Base-by-base conservation (phyloP, 2,329 filamentous ascomycete species). In the Sarocladiaceae sp. region DNA sequence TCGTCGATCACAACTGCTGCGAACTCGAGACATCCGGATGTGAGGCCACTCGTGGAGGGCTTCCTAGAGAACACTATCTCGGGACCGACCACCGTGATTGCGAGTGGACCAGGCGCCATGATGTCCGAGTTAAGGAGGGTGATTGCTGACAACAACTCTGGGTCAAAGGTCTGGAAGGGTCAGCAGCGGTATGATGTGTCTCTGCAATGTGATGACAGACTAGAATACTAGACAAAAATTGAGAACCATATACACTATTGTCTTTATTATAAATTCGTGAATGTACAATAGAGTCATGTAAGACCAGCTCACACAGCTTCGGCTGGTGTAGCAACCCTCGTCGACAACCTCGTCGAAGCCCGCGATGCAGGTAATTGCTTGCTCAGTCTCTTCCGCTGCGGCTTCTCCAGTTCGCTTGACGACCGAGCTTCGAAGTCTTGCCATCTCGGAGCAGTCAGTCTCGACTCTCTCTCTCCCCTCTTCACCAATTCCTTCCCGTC, bases 21-120 rank as follows among this genome's bases (percentile, higher is more conserved):
- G 62, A 49, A 65, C 54, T 57, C 66, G 28, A 61, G 65, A 29
- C 71, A 76, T 33, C 76, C 78, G 0, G 67, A 80, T 49, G 61
- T 85, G 12, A 48, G 60, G 1, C 63, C 65, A 12, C 64, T 81
- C 6, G 69, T 86, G 2, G 60, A 61, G 11, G 64, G 66, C 3
- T 84, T 84, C 56, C 69, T 80, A 3, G 67, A 68, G 0, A 59
- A 64, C 2, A 78, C 77, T 0, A 64, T 73, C 0, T 59, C 64
- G 0, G 81, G 80, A 0, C 66, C 76, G 13, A 82, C 79, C 0
- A 69, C 71, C 0, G 79, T 87, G 0, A 75, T 82, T 60, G 82
- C 76, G 0, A 86, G 82, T 58, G 83, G 83, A 0, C 83, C 83
- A 2, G 72, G 74, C 1, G 70, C 73, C 1, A 83, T 86, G 78